Conservation (phyloP, 1,139 yeast genomes). For the Kodamaea ohmeri region DNA sequence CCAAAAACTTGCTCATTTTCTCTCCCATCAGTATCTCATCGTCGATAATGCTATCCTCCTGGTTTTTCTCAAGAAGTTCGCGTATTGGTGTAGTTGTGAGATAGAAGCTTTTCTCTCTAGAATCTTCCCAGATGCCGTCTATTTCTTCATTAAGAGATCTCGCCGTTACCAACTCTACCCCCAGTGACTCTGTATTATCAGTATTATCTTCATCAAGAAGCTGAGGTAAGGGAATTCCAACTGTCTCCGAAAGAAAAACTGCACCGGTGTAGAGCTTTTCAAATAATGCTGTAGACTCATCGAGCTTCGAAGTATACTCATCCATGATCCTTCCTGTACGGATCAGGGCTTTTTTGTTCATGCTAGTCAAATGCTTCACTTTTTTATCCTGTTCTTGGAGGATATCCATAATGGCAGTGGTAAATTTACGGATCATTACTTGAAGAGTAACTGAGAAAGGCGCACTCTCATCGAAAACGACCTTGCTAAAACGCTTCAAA, state of each 20-base stretch:
- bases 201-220: slow-evolving; percentile 15
- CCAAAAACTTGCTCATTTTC: slow-evolving; percentile 43
- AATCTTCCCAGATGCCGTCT: slow-evolving; percentile 61
- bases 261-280: slow-evolving; percentile 48
- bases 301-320: slow-evolving; percentile 45
- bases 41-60: background rate
- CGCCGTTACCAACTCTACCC: slow-evolving; percentile 25
- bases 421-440: slow-evolving; percentile 46
- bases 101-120: slow-evolving; percentile 63
- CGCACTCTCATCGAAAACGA: slow-evolving; percentile 3
- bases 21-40: slow-evolving; percentile 30
- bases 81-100: slow-evolving; percentile 31
- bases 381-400: slow-evolving; percentile 34
- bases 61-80: slow-evolving; percentile 2
- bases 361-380: slow-evolving; percentile 33
- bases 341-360: slow-evolving; percentile 55
- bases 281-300: slow-evolving; percentile 34
- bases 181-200: slow-evolving; percentile 8
- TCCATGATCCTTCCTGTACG: slow-evolving; percentile 65
- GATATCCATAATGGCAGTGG: slow-evolving; percentile 41
- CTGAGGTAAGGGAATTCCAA: slow-evolving; percentile 33
- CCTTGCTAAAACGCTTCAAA: slow-evolving; percentile 46
- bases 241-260: slow-evolving; percentile 43
- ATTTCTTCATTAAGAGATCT: slow-evolving; percentile 26
- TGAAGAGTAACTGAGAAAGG: slow-evolving; percentile 16